A percentile compares a stretch with the other conserved stretches of the same genome.
Conservation (phyloP, 1,284 basidiomycete species). For the Malassezia caprae region DNA sequence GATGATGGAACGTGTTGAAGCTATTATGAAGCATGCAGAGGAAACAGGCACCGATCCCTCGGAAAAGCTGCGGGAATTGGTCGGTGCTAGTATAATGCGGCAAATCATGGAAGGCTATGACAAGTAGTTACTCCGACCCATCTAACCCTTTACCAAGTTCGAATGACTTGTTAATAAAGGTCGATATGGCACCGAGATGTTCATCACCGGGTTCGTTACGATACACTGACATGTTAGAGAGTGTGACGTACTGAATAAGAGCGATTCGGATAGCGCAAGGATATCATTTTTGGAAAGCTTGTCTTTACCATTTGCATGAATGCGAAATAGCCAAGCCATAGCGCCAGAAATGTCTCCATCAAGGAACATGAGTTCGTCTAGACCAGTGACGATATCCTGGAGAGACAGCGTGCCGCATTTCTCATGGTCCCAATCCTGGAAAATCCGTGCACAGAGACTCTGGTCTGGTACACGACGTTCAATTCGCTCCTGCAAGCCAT, state of each 20-base stretch:
- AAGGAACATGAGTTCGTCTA: conserved; percentile 77
- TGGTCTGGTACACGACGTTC: conserved; percentile 44
- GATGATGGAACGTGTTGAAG: conserved; percentile 28
- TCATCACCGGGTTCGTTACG: conserved; percentile 93
- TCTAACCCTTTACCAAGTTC: conserved; percentile 13
- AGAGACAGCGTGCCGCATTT: conserved; percentile 35
- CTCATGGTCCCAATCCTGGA: conserved; percentile 41
- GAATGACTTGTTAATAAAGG: conserved; percentile 38
- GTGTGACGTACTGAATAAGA: conserved; percentile 60
- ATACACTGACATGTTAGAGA: conserved; percentile 67
- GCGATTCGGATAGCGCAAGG: conserved; percentile 74
- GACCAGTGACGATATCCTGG: conserved; percentile 77
- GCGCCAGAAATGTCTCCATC: conserved; percentile 78
- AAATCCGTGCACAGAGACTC: conserved; percentile 32
- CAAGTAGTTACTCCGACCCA: not conserved
- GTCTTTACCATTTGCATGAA: conserved; percentile 81
- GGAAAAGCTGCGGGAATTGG: conserved; percentile 25
- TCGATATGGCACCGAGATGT: conserved; percentile 59
- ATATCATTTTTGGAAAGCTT: conserved; percentile 92
- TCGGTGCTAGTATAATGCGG: conserved; percentile 28
- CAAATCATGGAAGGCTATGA: conserved; percentile 32
- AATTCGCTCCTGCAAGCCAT: conserved; percentile 44
- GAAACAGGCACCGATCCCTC: conserved; percentile 28
- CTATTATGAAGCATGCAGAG: conserved; percentile 29
- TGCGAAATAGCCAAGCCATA: conserved; percentile 95